Percentiles rank a stretch among this genome's conserved stretches.
Conservation (phyloP, 176 grass and related monocot genomes). For the Oryza glaberrima region DNA sequence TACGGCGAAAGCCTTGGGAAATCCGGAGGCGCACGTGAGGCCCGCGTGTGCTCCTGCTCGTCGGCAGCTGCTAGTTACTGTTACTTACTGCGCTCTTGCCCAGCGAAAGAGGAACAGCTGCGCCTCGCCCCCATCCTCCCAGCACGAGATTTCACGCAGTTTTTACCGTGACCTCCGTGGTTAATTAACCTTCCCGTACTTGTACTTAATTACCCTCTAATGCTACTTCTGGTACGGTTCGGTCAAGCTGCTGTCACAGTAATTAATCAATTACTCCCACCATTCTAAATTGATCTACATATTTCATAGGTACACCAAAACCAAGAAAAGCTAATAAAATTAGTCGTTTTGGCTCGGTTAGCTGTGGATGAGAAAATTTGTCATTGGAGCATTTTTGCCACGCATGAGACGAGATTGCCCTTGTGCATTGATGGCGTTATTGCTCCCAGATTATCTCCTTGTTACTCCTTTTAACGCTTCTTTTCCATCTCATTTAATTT, state of each 20-base stretch:
- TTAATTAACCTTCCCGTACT: background rate
- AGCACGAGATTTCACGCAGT: conserved; percentile 23
- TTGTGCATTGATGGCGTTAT: too few relatives aligned
- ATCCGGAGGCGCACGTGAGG: conserved; percentile 61
- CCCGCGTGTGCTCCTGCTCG: conserved; percentile 34
- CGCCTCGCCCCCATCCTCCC: conserved; percentile 12
- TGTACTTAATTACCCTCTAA: background rate
- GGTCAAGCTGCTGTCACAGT: background rate
- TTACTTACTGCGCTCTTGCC: conserved; percentile 23
- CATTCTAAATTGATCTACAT: too few relatives aligned
- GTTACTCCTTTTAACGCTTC: too few relatives aligned
- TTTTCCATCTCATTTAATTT: too few relatives aligned
- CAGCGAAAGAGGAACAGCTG: conserved; percentile 45
- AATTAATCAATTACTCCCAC: background rate
- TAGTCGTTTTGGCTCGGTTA: too few relatives aligned
- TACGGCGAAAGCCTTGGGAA: conserved; percentile 47
- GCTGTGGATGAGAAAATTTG: too few relatives aligned
- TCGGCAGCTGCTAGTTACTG: conserved; percentile 3
- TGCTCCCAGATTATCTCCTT: too few relatives aligned
- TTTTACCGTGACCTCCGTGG: conserved; percentile 29
- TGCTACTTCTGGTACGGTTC: background rate
- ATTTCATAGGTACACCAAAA: too few relatives aligned
- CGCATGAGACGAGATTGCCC: too few relatives aligned
- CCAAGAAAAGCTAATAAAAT: too few relatives aligned
- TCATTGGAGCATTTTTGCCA: too few relatives aligned